These are phyloP conservation scores for Penicillium roqueforti DNA, from an alignment of 495 filamentous ascomycete species.

Conservation along the genomic window DNA sequence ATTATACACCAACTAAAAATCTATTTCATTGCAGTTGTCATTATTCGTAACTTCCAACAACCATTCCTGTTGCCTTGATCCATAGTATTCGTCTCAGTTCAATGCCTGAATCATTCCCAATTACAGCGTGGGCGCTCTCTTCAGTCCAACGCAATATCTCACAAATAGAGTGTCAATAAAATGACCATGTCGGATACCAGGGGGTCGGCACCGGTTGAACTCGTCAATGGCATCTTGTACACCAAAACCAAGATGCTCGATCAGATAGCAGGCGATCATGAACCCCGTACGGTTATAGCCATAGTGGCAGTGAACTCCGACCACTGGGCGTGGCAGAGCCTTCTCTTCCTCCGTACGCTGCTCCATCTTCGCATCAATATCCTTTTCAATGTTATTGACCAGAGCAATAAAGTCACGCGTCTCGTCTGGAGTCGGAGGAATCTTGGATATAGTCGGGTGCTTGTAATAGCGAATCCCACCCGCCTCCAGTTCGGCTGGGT, in stretches of 20 bases:
- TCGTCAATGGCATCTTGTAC: slow-evolving; percentile 76
- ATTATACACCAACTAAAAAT: neutral
- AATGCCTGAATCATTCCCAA: slow-evolving; percentile 8
- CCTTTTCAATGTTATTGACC: slow-evolving; percentile 61
- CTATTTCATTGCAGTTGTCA: slow-evolving; percentile 11
- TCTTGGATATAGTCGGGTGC: slow-evolving; percentile 87
- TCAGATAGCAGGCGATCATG: slow-evolving; percentile 84
- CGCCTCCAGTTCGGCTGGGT: slow-evolving; percentile 66
- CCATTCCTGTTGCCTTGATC: slow-evolving; percentile 4
- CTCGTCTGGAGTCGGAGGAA: slow-evolving; percentile 75
- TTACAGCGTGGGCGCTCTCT: slow-evolving; percentile 50
- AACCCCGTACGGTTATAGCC: slow-evolving; percentile 92
- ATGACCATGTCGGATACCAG: slow-evolving; percentile 85
- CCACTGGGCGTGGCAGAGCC: slow-evolving; percentile 43
- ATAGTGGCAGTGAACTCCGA: slow-evolving; percentile 94
- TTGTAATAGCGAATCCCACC: slow-evolving; percentile 79
- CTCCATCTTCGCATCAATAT: slow-evolving; percentile 38
- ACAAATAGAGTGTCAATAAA: slow-evolving; percentile 85
- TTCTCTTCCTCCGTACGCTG: slow-evolving; percentile 38
- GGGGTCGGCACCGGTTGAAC: slow-evolving; percentile 68
- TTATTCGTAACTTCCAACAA: slow-evolving; percentile 18
- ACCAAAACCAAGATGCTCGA: slow-evolving; percentile 69
- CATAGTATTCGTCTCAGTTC: neutral
- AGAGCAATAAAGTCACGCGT: slow-evolving; percentile 71
- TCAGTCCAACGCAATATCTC: slow-evolving; percentile 61